Conservation (phyloP, 306 rosid species). For the Vachellia collinsii region DNA sequence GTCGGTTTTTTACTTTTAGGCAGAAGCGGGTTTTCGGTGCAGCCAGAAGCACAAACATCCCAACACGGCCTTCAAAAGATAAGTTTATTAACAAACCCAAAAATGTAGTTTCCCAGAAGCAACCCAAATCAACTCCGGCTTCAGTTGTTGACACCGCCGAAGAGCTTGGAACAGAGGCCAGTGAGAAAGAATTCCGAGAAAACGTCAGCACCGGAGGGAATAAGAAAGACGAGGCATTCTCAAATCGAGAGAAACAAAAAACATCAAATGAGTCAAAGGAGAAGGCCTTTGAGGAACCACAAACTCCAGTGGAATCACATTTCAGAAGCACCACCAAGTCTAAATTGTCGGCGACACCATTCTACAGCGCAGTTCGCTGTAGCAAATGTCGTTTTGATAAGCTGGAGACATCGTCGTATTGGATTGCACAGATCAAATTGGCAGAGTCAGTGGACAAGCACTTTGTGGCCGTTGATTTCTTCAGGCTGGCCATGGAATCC, state of each 20-base stretch:
- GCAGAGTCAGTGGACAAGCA: slow-evolving; percentile 12
- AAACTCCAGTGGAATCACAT: not conserved
- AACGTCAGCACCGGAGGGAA: not conserved
- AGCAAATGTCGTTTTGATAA: slow-evolving; percentile 48
- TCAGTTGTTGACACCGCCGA: not conserved
- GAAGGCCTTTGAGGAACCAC: not conserved
- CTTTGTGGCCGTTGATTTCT: slow-evolving; percentile 11
- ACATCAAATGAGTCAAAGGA: not conserved
- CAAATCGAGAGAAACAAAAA: not conserved
- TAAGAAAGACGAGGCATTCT: slow-evolving; percentile 13
- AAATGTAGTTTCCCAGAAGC: not conserved
- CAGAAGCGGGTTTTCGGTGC: not conserved
- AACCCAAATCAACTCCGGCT: not conserved
- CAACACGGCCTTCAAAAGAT: not conserved
- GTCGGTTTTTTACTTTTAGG: not conserved
- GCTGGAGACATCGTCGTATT: slow-evolving; percentile 6
- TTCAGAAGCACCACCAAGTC: not conserved
- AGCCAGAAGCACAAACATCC: slow-evolving; percentile 1
- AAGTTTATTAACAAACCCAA: not conserved
- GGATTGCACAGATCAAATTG: not conserved
- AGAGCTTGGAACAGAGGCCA: not conserved
- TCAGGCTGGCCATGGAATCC: not conserved
- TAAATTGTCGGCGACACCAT: not conserved
- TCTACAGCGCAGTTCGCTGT: slow-evolving; percentile 34
- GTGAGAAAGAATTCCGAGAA: not conserved